Percentiles rank a stretch among this genome's conserved stretches.
phyloP scores from a whole-genome alignment of 116 monocot species.

The Trichopus zeylanicus region DNA sequence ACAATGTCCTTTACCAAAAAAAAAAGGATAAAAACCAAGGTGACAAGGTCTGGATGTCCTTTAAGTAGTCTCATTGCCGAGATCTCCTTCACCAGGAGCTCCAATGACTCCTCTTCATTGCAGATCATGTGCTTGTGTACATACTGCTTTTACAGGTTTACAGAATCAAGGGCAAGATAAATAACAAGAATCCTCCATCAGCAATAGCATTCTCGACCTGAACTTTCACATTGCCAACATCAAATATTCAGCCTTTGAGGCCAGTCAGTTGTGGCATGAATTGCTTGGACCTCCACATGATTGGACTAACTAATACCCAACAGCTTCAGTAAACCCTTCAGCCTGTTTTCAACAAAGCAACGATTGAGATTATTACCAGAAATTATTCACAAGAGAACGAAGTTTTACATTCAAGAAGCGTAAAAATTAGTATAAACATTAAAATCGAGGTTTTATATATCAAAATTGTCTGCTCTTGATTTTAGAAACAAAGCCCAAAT shows the following conservation, averaged over 20 bases:
- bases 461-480: too few species aligned
- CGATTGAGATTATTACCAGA: too few species aligned
- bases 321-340: not conserved
- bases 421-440: too few species aligned
- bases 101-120: slow-evolving; percentile 72
- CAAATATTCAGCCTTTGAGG: slow-evolving; percentile 68
- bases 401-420: too few species aligned
- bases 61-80: slow-evolving; percentile 67
- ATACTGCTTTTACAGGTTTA: slow-evolving; percentile 60
- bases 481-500: too few species aligned
- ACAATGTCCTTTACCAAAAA: too few species aligned
- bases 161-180: slow-evolving; percentile 60
- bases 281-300: slow-evolving; percentile 83
- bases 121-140: slow-evolving; percentile 91
- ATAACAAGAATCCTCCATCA: slow-evolving; percentile 93
- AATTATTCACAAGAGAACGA: too few species aligned
- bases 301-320: not conserved
- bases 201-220: slow-evolving; percentile 72
- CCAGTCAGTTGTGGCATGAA: slow-evolving; percentile 55
- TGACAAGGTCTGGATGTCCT: slow-evolving; percentile 86
- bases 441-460: too few species aligned
- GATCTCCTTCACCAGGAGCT: slow-evolving; percentile 73
- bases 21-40: too few species aligned
- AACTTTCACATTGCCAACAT: slow-evolving; percentile 66
- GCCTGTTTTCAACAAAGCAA: not conserved